Percentiles rank a stretch among this genome's conserved stretches.
phyloP scores from a whole-genome alignment of 495 filamentous ascomycete genomes.

The Penicillium lagena region DNA sequence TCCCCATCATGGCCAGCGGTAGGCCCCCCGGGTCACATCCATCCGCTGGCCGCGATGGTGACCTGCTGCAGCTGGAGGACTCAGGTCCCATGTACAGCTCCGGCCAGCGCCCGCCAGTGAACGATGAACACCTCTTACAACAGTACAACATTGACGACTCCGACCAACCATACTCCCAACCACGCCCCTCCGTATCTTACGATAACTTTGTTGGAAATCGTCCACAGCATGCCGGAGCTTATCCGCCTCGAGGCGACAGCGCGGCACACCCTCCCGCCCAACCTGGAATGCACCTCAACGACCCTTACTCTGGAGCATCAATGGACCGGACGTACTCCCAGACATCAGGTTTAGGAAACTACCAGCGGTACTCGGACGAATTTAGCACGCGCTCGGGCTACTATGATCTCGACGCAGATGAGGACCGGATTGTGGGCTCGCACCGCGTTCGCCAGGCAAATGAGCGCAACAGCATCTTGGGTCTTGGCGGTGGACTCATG shows the following conservation, averaged over 20 bases:
- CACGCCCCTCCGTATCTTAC: slow-evolving; percentile 84
- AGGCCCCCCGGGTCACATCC: slow-evolving; percentile 57
- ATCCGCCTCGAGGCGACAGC: slow-evolving; percentile 13
- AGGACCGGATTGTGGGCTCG: slow-evolving; percentile 53
- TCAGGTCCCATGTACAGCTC: slow-evolving; percentile 63
- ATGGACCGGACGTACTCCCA: slow-evolving; percentile 65
- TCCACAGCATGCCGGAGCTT: slow-evolving; percentile 37
- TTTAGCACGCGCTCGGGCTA: slow-evolving; percentile 66
- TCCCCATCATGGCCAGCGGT: slow-evolving; percentile 49
- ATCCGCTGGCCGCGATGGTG: slow-evolving; percentile 53
- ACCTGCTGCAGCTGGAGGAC: slow-evolving; percentile 74
- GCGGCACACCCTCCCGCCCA: slow-evolving; percentile 23
- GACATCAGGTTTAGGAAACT: slow-evolving; percentile 76
- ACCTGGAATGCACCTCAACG: slow-evolving; percentile 22
- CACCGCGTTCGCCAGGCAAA: slow-evolving; percentile 50
- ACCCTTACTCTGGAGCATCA: slow-evolving; percentile 43
- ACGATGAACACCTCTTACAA: slow-evolving; percentile 70
- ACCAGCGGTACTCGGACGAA: slow-evolving; percentile 84
- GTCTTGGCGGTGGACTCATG: slow-evolving; percentile 77
- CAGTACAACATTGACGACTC: slow-evolving; percentile 62
- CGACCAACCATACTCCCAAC: slow-evolving; percentile 42
- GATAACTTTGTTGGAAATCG: slow-evolving; percentile 83
- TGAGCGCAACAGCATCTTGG: slow-evolving; percentile 80
- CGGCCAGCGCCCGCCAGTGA: slow-evolving; percentile 63
- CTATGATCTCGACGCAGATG: slow-evolving; percentile 46